Evolutionary conservation across 2,329 filamentous ascomycete genomes (phyloP), one percentile per base, ranked within the genome.

Genomic region (Ascochyta koolunga): DNA sequence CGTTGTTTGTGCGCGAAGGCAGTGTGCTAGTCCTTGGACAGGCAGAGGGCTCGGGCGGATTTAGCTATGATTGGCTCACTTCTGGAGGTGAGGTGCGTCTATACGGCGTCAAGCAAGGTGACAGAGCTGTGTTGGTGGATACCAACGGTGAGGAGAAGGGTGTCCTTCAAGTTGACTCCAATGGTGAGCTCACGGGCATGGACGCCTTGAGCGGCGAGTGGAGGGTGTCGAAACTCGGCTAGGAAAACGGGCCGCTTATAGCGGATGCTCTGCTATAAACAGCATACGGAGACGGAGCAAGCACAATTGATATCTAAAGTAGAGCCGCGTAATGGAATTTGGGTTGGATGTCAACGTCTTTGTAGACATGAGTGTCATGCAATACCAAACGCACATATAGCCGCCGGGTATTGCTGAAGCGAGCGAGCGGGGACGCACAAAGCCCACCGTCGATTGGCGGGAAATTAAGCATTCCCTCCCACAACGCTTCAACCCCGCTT

Each of bases 1-100:
- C 77, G n/a, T 38, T 79, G 18, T 78, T 76, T 55, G 69, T 78
- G 5, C 67, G 75, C 11, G 71, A 76, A 51, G 73, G 76, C 1
- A 74, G 71, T 3, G 64, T 79, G 13, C 38, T 79, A 49, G 70
- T 77, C 4, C 62, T 79, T 24, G 76, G 75, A 2, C 71, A 72
- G 54, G 68, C 64, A 35, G 71, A 76, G 24, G 75, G 75, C 42
- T 62, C 69, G 47, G 64, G 65, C 36, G 72, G 73, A 5, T 76
- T 76, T 57, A 70, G 61, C 8, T 78, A 78, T 55, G 73, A 78
- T 47, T 79, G 77, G 77, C 62, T 73, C 32, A 66, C 57, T 41
- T 64, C 64, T n/a, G 73, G 70, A 43, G 72, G 70, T 15, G 74
- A 73, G 53, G 65, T 79, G 18, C 69, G 67, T 50, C 54, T 75